These are phyloP conservation scores for Claviceps purpurea DNA, from an alignment of 2,329 filamentous ascomycete genomes.

Conservation along the genomic window DNA sequence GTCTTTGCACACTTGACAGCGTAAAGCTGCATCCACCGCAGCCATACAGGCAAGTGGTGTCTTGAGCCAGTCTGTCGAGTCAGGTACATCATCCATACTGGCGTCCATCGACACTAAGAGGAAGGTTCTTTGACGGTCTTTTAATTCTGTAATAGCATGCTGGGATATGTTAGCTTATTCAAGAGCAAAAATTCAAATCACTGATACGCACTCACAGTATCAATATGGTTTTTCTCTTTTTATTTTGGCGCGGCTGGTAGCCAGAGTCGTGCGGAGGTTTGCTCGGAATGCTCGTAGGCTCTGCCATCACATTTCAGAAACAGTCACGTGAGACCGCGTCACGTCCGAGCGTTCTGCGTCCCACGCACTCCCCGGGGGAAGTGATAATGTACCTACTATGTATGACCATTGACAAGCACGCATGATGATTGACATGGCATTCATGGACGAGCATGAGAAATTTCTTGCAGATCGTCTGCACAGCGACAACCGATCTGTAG, in stretches of 20 bases:
- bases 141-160: neutral
- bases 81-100: conserved; percentile 36
- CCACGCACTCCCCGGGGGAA: neutral
- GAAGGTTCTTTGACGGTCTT: neutral
- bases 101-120: conserved; percentile 14
- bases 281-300: too few species aligned
- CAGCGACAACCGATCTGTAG: conserved; percentile 59
- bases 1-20: conserved; percentile 97
- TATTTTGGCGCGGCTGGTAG: neutral
- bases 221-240: neutral
- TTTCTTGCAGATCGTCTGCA: conserved; percentile 66
- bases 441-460: conserved; percentile 51
- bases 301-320: neutral
- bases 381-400: too few species aligned
- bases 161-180: neutral
- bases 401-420: too few species aligned
- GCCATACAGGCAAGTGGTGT: conserved; percentile 55
- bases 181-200: neutral
- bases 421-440: neutral
- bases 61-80: conserved; percentile 74
- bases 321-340: conserved; percentile 24
- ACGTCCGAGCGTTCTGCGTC: conserved; percentile 2
- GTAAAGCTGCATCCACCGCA: conserved; percentile 68
- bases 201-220: neutral
- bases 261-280: neutral